A percentile compares a stretch with the other conserved stretches of the same genome.
These are phyloP conservation scores for Saccharum hybrid DNA, from an alignment of 202 grass and related monocot genomes.

Conservation along the genomic window DNA sequence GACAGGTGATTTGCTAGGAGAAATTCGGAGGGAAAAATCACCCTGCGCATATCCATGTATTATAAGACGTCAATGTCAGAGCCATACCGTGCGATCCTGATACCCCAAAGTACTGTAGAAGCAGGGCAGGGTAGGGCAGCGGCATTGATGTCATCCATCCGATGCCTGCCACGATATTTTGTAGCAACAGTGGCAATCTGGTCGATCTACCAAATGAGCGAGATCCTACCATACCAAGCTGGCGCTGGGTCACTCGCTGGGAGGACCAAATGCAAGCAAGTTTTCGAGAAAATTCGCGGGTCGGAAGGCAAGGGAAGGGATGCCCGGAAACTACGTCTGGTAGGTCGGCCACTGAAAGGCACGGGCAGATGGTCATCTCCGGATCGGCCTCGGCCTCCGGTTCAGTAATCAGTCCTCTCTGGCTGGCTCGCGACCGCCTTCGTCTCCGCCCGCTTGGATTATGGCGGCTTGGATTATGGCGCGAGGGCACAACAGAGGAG, in stretches of 20 bases:
- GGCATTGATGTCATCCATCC: background rate
- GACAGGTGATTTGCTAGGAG: background rate
- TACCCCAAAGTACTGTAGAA: background rate
- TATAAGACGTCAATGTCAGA: slow-evolving; percentile 3
- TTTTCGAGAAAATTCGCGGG: background rate
- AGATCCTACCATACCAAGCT: background rate
- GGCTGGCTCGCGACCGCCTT: background rate
- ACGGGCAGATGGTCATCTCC: slow-evolving; percentile 10
- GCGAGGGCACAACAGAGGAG: background rate
- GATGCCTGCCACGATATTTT: slow-evolving; percentile 21
- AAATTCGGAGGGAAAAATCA: background rate
- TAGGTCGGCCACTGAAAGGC: slow-evolving; percentile 1
- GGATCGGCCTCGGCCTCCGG: background rate
- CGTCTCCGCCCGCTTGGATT: no score
- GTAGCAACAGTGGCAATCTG: slow-evolving; percentile 11
- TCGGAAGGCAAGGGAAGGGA: background rate
- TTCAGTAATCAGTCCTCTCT: background rate
- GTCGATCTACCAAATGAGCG: background rate
- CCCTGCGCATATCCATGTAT: background rate
- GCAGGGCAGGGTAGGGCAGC: background rate
- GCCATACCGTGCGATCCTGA: background rate
- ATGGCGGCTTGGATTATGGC: no score
- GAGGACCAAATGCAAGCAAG: background rate
- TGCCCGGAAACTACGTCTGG: background rate
- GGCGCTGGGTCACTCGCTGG: background rate